Evolutionary conservation across 306 rosid species (phyloP).

Genomic region (Lathyrus tuberosus): DNA sequence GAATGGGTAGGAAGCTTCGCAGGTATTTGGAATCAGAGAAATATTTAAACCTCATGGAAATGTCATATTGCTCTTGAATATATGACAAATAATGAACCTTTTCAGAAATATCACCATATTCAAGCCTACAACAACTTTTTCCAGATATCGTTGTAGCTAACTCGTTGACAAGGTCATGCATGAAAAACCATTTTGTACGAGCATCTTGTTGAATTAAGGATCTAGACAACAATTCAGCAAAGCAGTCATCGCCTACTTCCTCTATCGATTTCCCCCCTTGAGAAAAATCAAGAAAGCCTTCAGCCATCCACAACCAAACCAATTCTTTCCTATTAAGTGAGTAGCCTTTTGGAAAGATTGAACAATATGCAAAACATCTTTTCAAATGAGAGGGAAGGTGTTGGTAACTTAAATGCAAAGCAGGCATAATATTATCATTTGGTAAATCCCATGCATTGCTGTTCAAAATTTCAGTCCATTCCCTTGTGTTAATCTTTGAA

Average conservation of each 20-base stretch:
- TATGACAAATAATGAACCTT: not conserved
- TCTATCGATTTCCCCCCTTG: not conserved
- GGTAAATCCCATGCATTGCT: conserved; percentile 27
- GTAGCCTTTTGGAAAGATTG: not conserved
- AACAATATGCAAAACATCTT: conserved; percentile 24
- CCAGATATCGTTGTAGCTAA: not conserved
- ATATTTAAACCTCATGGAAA: not conserved
- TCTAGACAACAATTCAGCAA: conserved; percentile 23
- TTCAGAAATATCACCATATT: not conserved
- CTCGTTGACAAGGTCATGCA: conserved; percentile 24
- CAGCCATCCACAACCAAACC: conserved; percentile 48
- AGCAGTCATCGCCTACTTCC: conserved; percentile 27
- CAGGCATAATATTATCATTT: not conserved
- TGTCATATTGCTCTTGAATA: not conserved
- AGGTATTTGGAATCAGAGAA: not conserved
- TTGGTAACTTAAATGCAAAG: not conserved
- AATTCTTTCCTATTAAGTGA: not conserved
- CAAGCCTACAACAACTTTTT: not conserved
- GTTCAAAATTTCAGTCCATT: conserved; percentile 41
- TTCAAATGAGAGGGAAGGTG: conserved; percentile 6
- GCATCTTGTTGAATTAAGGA: not conserved
- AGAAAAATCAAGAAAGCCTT: conserved; percentile 27
- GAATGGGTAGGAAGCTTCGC: not conserved
- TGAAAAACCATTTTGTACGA: not conserved
- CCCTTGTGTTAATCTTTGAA: conserved; percentile 31